Conservation (phyloP, 2,329 filamentous ascomycete genomes). For the Claviceps pusilla region DNA sequence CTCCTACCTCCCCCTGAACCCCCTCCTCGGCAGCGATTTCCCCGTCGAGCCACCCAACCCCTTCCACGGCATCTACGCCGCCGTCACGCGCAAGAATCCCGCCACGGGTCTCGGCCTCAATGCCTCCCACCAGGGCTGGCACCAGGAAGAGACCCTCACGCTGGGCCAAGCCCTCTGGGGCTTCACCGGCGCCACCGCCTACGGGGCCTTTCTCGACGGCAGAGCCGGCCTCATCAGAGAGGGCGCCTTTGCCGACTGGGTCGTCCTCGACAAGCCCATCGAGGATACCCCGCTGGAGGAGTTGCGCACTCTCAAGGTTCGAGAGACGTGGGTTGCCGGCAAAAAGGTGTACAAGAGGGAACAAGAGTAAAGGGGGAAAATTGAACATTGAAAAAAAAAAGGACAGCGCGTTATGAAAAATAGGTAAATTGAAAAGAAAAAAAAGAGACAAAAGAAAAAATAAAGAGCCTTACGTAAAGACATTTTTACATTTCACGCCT, state of each 20-base stretch:
- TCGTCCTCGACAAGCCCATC: slow-evolving; percentile 48
- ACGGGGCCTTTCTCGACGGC: slow-evolving; percentile 43
- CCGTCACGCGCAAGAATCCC: slow-evolving; percentile 45
- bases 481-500: no score
- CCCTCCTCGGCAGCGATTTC: slow-evolving; percentile 54
- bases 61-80: slow-evolving; percentile 55
- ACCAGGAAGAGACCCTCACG: slow-evolving; percentile 41
- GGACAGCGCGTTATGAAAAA: neutral
- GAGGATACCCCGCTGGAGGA: slow-evolving; percentile 34
- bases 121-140: slow-evolving; percentile 39
- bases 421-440: neutral
- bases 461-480: no score
- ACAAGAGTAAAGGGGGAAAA: neutral
- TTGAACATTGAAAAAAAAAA: neutral
- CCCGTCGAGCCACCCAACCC: slow-evolving; percentile 55
- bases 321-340: slow-evolving; percentile 55
- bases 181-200: slow-evolving; percentile 45
- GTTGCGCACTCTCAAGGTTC: slow-evolving; percentile 38
- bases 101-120: slow-evolving; percentile 35
- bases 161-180: slow-evolving; percentile 45
- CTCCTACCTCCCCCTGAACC: slow-evolving; percentile 37
- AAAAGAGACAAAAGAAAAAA: no score
- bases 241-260: slow-evolving; percentile 55
- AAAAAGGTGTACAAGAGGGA: slow-evolving; percentile 26
- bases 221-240: slow-evolving; percentile 42